Conservation (phyloP, 441 rosid genomes). For the Gossypium laxum region DNA sequence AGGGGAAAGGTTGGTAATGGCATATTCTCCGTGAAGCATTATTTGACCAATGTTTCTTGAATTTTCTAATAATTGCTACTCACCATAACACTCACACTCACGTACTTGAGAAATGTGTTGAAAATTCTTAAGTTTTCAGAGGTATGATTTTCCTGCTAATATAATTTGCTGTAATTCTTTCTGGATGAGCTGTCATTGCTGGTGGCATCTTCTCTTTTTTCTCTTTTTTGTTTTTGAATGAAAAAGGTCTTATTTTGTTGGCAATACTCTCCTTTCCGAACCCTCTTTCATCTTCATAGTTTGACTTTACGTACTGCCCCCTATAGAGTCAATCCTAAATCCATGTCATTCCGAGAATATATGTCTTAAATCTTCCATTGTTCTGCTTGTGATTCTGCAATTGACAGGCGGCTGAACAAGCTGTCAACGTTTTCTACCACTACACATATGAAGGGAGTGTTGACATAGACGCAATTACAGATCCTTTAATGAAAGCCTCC, state of each 20-base stretch:
- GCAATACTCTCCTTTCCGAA: neutral
- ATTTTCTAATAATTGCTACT: neutral
- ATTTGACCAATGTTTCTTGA: neutral
- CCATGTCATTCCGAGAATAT: neutral
- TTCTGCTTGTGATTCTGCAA: slow-evolving; percentile 13
- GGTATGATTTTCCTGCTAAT: neutral
- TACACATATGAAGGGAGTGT: slow-evolving; percentile 85
- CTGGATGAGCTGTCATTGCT: neutral
- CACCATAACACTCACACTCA: neutral
- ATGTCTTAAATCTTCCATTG: neutral
- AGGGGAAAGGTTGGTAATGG: slow-evolving; percentile 74
- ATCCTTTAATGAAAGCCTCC: slow-evolving; percentile 79
- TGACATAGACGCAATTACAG: slow-evolving; percentile 68
- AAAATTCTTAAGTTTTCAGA: neutral
- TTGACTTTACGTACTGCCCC: neutral
- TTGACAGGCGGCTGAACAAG: slow-evolving; percentile 83
- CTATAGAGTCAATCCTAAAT: neutral
- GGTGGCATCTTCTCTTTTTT: neutral
- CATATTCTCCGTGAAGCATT: slow-evolving; percentile 11
- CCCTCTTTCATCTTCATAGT: neutral
- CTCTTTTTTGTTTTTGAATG: neutral
- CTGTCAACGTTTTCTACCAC: slow-evolving; percentile 75
- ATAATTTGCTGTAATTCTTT: neutral
- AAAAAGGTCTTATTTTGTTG: neutral
- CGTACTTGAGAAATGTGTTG: neutral